A percentile compares a stretch with the other conserved stretches of the same genome.
Conservation (phyloP, 2,329 filamentous ascomycete genomes). For the Nothophoma quercina region DNA sequence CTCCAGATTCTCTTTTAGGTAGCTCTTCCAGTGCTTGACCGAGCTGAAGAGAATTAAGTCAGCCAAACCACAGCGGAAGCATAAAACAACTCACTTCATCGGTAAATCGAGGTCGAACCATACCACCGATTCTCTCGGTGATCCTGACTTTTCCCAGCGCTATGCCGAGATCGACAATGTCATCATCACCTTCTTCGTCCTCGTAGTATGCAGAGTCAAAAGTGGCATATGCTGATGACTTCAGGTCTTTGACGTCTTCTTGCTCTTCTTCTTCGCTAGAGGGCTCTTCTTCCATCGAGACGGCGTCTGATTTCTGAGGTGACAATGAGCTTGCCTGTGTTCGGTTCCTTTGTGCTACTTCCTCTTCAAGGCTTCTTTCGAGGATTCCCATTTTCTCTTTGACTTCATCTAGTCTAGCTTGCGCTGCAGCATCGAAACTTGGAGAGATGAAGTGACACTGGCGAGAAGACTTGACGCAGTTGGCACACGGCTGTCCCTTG, state of each 20-base stretch:
- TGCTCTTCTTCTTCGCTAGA: slow-evolving; percentile 64
- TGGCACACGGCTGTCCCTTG: slow-evolving; percentile 74
- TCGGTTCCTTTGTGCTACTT: slow-evolving; percentile 62
- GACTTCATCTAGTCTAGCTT: slow-evolving; percentile 75
- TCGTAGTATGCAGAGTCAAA: slow-evolving; percentile 74
- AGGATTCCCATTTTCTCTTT: slow-evolving; percentile 80
- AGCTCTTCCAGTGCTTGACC: slow-evolving; percentile 41
- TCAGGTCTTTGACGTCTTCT: slow-evolving; percentile 66
- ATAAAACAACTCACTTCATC: slow-evolving; percentile 66
- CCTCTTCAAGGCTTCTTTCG: slow-evolving; percentile 73
- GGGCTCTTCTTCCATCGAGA: slow-evolving; percentile 51
- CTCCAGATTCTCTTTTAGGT: slow-evolving; percentile 23
- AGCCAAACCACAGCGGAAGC: neutral
- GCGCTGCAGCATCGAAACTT: slow-evolving; percentile 72
- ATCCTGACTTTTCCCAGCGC: slow-evolving; percentile 75
- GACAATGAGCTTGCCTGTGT: neutral
- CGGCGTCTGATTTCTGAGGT: neutral
- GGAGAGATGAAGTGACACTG: slow-evolving; percentile 70
- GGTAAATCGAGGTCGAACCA: slow-evolving; percentile 72
- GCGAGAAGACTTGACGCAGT: slow-evolving; percentile 64
- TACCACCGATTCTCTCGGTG: slow-evolving; percentile 76
- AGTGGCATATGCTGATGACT: slow-evolving; percentile 68
- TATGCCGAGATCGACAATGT: slow-evolving; percentile 75
- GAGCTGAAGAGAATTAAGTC: slow-evolving; percentile 28
- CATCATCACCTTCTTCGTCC: slow-evolving; percentile 69